Base-by-base conservation (phyloP, 2,329 filamentous ascomycete genomes). In the Plectosphaerella sp. region DNA sequence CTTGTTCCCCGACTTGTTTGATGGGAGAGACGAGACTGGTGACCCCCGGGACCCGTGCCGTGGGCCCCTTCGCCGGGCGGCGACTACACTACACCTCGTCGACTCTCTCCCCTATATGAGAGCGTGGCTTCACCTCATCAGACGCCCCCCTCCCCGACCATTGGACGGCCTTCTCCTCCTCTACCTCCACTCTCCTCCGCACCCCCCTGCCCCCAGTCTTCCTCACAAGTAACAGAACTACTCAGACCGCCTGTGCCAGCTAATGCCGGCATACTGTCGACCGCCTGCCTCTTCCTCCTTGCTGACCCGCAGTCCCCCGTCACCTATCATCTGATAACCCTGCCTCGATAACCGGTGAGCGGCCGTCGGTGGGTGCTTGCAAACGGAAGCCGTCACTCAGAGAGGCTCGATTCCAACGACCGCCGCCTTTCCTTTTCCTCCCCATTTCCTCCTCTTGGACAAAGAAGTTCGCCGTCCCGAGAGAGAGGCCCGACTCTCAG, bases 361-460 rank as follows among this genome's bases (percentile, higher is more conserved):
- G 62, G 76, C 77, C 72, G 66, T 72, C 74, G 74, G 74, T 74
- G 77, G 72, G 72, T 58, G 68, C 62, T 58, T 61, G 70, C 75
- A 79, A 78, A 77, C 75, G 72, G 64, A 63, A 58, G 58, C 56
- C 64, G 68, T 64, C 67, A 52, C 63, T 64, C 64, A 65, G 66
- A 72, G 64, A 70, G 65, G 67, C 16, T 68, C 73, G 72, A 74
- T 72, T 76, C 72, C 73, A 71, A 75, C 28, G 73, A 75, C 28
- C 28, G 8, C 28, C 28, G 28, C 28, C 28, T 33, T 33, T 33
- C 28, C 11, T 33, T 12, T 33, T 12, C 11, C 28, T 33, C 28
- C 28, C 8, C 28, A 22, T 22, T 5, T 22, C 22, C 22, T 22
- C 22, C 69, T 72, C 58, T 59, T 62, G 63, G 67, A 78, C 75